Evolutionary conservation across 2,329 filamentous ascomycete genomes (phyloP).

Genomic region (Xylariales sp.): DNA sequence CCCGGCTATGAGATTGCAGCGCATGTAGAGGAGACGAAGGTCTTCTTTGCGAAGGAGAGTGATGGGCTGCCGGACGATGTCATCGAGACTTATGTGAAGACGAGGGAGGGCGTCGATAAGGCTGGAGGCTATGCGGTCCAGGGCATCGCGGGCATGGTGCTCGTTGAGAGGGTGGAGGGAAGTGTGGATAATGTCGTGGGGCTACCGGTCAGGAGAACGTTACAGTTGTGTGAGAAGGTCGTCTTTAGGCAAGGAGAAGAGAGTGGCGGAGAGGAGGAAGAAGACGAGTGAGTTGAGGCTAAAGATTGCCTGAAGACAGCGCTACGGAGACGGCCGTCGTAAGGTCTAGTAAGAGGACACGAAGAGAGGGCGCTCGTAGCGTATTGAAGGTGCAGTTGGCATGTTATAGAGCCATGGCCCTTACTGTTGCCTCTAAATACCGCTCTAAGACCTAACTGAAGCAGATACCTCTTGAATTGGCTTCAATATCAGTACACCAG

Average conservation of each 20-base stretch:
- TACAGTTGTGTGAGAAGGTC: conserved; percentile 85
- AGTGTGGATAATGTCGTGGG: conserved; percentile 93
- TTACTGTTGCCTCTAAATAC: no score
- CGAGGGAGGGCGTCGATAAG: conserved; percentile 91
- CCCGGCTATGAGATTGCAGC: conserved; percentile 82
- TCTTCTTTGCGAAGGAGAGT: conserved; percentile 70
- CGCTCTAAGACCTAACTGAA: no score
- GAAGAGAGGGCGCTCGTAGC: no score
- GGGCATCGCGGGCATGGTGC: conserved; percentile 76
- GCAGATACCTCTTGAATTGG: no score
- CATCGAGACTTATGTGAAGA: conserved; percentile 72
- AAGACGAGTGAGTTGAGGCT: no score
- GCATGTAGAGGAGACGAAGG: conserved; percentile 83
- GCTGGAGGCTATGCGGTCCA: conserved; percentile 95
- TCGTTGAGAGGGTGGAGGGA: conserved; percentile 87
- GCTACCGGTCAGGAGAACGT: conserved; percentile 70
- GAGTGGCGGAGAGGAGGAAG: conserved; percentile 44
- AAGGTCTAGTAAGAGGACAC: no score
- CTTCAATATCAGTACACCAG: no score
- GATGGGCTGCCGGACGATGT: conserved; percentile 69
- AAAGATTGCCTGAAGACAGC: no score
- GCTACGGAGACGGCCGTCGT: no score
- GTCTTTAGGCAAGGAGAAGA: conserved; percentile 68
- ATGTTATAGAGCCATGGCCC: no score
- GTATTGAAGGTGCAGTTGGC: no score